Base-by-base conservation (phyloP, 2,329 filamentous ascomycete genomes). In the Hymenotorrendiella dingleyae region DNA sequence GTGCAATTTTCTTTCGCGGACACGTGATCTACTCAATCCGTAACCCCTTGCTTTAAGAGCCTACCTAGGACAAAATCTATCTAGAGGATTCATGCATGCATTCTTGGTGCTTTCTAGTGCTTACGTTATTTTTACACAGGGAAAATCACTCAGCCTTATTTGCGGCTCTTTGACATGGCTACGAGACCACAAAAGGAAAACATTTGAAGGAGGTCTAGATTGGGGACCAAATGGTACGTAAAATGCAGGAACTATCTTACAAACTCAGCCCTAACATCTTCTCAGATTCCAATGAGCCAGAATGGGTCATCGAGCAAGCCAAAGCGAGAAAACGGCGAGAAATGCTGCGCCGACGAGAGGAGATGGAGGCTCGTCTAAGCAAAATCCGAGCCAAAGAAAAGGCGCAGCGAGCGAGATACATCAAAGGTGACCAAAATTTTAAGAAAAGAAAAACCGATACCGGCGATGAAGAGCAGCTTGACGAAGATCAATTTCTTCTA, bases 81-180 rank as follows among this genome's bases (percentile, higher is more conserved):
- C n/a, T n/a, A n/a, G n/a, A n/a, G n/a, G n/a, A n/a, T n/a, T n/a
- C n/a, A n/a, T n/a, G n/a, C n/a, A n/a, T n/a, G n/a, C n/a, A n/a
- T n/a, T n/a, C n/a, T n/a, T n/a, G n/a, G n/a, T n/a, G n/a, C n/a
- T n/a, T n/a, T n/a, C n/a, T n/a, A n/a, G n/a, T n/a, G n/a, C n/a
- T n/a, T n/a, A n/a, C n/a, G n/a, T n/a, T n/a, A n/a, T n/a, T n/a
- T n/a, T n/a, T n/a, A n/a, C 26, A 27, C 52, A 76, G 64, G 83
- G 83, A 32, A 87, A 87, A 69, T 86, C 82, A 1, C 56, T 86
- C 36, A 86, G 82, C 61, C 64, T 87, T 39, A 84, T 86, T 45
- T 87, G 83, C 62, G 80, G 76, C 35, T 77, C 82, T 14, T 60
- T 86, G 53, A 86, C 82, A 3, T 87, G 83, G 83, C 67, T 86